Conservation (phyloP, 805 yeast species). For the Candida xyloterini region DNA sequence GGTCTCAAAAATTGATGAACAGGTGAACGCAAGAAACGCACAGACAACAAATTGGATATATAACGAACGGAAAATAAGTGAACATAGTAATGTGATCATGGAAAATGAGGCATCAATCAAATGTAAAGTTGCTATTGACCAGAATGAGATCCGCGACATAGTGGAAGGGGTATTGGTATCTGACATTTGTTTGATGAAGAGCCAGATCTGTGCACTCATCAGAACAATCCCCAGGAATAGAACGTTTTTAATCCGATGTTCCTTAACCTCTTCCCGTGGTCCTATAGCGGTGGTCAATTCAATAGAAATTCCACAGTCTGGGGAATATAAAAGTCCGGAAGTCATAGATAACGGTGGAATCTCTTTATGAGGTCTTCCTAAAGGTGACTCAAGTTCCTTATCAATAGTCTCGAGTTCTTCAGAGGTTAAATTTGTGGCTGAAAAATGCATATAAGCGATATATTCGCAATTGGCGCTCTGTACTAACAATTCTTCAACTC, state of each 20-base stretch:
- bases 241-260: slow-evolving; percentile 36
- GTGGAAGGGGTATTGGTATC: slow-evolving; percentile 75
- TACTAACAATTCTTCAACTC: slow-evolving; percentile 36
- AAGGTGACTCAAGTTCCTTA: slow-evolving; percentile 65
- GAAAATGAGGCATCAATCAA: slow-evolving; percentile 68
- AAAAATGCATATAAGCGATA: slow-evolving; percentile 63
- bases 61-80: slow-evolving; percentile 52
- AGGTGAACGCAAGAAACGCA: slow-evolving; percentile 64
- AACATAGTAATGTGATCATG: slow-evolving; percentile 56
- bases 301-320: slow-evolving; percentile 76
- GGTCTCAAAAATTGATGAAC: slow-evolving; percentile 73
- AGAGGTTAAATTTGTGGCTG: slow-evolving; percentile 52
- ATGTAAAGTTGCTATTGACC: slow-evolving; percentile 61
- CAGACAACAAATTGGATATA: slow-evolving; percentile 68
- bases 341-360: slow-evolving; percentile 57
- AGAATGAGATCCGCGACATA: slow-evolving; percentile 68
- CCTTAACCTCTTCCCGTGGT: slow-evolving; percentile 49
- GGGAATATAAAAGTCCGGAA: slow-evolving; percentile 70
- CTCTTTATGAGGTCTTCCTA: slow-evolving; percentile 69
- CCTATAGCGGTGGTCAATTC: slow-evolving; percentile 45
- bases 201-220: slow-evolving; percentile 50
- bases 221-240: slow-evolving; percentile 43
- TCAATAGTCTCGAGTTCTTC: slow-evolving; percentile 62
- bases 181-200: slow-evolving; percentile 68
- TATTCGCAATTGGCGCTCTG: slow-evolving; percentile 59